Base-by-base conservation (phyloP, 2,329 filamentous ascomycete genomes). In the Ophiostoma sp. region DNA sequence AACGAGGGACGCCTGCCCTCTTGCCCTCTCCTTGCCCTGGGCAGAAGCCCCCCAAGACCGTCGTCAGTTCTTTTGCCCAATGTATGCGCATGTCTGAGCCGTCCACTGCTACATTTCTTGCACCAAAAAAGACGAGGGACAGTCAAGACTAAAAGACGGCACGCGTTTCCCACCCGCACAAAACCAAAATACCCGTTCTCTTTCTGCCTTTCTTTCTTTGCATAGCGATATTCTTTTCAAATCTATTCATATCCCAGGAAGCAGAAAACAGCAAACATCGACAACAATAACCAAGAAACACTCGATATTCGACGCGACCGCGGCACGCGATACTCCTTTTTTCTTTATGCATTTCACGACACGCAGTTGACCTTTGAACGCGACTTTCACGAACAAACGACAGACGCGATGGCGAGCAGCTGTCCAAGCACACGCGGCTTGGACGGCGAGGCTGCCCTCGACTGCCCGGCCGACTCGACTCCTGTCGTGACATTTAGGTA, bases 1-100 rank as follows among this genome's bases (percentile, higher is more conserved):
- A 76, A 76, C 45, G 57, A 42, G 25, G 39, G 9, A 22, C 39
- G 33, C 42, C 8, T 39, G 55, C 31, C 42, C 8, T 15, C n/a
- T 3, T 9, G 3, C 28, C 31, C 25, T 39, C 48, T n/a, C 19
- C 28, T 69, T 4, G 31, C 1, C 15, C 15, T n/a, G 45, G 28
- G 3, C 52, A 57, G 15, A 28, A 59, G 12, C 28, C 52, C 52
- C 11, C 42, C n/a, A n/a, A 28, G 50, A 25, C 61, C 36, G 28
- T 66, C 61, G 61, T 66, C 61, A 45, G 36, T 45, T 28, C 50
- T 55, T 55, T 6, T 11, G 33, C 19, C 59, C 59, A 64, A 42
- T 39, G 12, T 63, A 25, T 42, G 61, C 36, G 12, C 36, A 45
- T 66, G 61, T 25, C 36, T 71, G 22, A 39, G 59, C 33, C 66